These are phyloP conservation scores for Cutaneotrichosporon sp. DNA, from an alignment of 1,284 basidiomycete species.

Conservation along the genomic window DNA sequence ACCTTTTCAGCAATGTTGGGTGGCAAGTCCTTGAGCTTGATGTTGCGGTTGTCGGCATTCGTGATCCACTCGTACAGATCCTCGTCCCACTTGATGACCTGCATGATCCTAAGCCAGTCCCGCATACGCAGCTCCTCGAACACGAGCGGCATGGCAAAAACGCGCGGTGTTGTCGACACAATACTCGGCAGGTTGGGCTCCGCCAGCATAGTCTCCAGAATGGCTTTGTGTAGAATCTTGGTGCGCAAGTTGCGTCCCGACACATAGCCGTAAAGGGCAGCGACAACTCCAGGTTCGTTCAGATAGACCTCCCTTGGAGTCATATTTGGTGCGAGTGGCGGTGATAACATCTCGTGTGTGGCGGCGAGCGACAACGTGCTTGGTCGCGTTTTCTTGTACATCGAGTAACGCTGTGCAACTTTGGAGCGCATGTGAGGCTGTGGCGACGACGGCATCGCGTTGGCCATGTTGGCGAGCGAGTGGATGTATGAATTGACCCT, in stretches of 20 bases:
- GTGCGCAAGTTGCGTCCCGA: conserved; percentile 26
- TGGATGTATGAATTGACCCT: conserved; percentile 29
- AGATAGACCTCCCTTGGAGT: conserved; percentile 18
- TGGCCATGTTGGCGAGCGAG: conserved; percentile 13
- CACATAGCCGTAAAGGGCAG: conserved; percentile 32
- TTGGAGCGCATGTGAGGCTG: conserved; percentile 1
- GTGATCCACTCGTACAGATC: conserved; percentile 30
- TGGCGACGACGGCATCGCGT: conserved; percentile 2
- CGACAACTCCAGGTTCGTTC: conserved; percentile 25
- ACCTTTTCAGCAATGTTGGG: conserved; percentile 6
- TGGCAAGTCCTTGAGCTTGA: conserved; percentile 14
- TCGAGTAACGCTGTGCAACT: conserved; percentile 14
- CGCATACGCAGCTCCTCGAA: conserved; percentile 34
- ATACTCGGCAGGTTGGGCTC: conserved; percentile 15
- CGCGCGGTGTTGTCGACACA: conserved; percentile 21
- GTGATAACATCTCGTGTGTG: background rate
- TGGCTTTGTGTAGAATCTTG: conserved; percentile 27
- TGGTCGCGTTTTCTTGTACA: conserved; percentile 5
- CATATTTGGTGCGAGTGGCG: background rate
- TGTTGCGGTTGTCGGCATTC: conserved; percentile 22
- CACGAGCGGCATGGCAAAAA: conserved; percentile 34
- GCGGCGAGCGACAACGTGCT: background rate
- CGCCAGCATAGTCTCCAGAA: conserved; percentile 21
- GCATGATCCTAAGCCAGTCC: conserved; percentile 29
- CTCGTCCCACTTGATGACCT: conserved; percentile 25